phyloP scores from a whole-genome alignment of 768 basidiomycete genomes.

The Lactarius tabidus region DNA sequence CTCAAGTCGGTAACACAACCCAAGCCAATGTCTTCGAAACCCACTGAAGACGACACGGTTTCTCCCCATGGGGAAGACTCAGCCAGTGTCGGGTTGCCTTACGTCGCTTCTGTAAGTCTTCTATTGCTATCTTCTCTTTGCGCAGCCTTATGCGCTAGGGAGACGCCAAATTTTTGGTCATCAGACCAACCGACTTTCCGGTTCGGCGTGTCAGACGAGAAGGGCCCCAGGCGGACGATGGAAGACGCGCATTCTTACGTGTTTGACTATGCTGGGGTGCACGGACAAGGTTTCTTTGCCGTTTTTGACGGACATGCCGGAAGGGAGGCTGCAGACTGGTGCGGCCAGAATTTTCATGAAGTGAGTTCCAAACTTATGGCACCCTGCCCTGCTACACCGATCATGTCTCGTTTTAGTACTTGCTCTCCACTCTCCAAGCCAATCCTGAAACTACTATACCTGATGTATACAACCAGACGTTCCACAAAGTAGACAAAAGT shows the following conservation, averaged over 20 bases:
- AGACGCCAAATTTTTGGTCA: conserved; percentile 78
- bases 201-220: conserved; percentile 73
- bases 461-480: conserved; percentile 88
- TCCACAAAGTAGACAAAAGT: conserved; percentile 84
- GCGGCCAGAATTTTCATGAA: conserved; percentile 93
- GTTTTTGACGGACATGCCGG: conserved; percentile 99
- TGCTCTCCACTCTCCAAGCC: conserved; percentile 67
- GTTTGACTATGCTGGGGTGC: conserved; percentile 85
- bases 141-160: conserved; percentile 13
- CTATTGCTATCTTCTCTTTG: not conserved
- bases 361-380: conserved; percentile 37
- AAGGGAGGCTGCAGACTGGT: conserved; percentile 99
- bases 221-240: conserved; percentile 88
- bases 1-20: conserved; percentile 1
- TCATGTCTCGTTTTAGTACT: conserved; percentile 39
- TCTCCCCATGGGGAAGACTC: conserved; percentile 11
- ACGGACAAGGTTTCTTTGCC: conserved; percentile 97
- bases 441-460: conserved; percentile 62
- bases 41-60: conserved; percentile 3
- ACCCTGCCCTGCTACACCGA: not conserved
- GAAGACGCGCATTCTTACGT: conserved; percentile 97
- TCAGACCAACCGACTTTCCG: conserved; percentile 49
- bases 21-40: conserved; percentile 6
- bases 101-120: conserved; percentile 23
- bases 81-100: conserved; percentile 9